Evolutionary conservation across 2,329 filamentous ascomycete genomes (phyloP).

Genomic region (Mariannaea sp.): DNA sequence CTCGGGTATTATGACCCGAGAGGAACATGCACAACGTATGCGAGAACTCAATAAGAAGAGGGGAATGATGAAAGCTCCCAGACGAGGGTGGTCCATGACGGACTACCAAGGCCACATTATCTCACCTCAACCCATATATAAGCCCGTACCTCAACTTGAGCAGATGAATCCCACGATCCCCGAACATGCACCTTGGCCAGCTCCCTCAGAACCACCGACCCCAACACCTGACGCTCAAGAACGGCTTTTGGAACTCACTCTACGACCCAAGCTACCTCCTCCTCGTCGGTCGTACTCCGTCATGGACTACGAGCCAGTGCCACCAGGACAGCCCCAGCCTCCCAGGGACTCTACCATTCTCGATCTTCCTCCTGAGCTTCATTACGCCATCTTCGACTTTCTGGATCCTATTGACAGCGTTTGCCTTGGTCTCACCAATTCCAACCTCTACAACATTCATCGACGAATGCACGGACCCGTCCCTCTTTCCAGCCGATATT

Average conservation of each 20-base stretch:
- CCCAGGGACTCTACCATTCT: conserved; percentile 52
- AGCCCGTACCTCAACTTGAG: conserved; percentile 31
- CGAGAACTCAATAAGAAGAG: conserved; percentile 47
- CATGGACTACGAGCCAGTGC: conserved; percentile 60
- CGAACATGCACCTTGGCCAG: conserved; percentile 37
- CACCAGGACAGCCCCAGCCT: conserved; percentile 52
- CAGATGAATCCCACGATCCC: conserved; percentile 41
- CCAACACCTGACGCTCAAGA: conserved; percentile 24
- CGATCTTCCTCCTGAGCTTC: conserved; percentile 63
- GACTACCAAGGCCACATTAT: conserved; percentile 47
- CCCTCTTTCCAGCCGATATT: conserved; percentile 60
- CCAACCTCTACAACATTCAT: conserved; percentile 63
- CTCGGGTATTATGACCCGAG: conserved; percentile 42
- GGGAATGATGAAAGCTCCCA: conserved; percentile 45
- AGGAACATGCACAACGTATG: conserved; percentile 48
- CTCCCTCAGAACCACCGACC: conserved; percentile 25
- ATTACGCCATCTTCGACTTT: conserved; percentile 64
- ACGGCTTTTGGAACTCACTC: conserved; percentile 34
- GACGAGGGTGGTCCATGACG: conserved; percentile 54
- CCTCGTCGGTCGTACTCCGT: conserved; percentile 64
- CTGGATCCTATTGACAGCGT: conserved; percentile 68
- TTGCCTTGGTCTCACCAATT: conserved; percentile 63
- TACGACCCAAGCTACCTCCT: conserved; percentile 47
- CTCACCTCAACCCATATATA: conserved; percentile 29
- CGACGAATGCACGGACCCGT: conserved; percentile 60